These are phyloP conservation scores for Sinapis alba DNA, from an alignment of 441 rosid genomes.

Conservation along the genomic window DNA sequence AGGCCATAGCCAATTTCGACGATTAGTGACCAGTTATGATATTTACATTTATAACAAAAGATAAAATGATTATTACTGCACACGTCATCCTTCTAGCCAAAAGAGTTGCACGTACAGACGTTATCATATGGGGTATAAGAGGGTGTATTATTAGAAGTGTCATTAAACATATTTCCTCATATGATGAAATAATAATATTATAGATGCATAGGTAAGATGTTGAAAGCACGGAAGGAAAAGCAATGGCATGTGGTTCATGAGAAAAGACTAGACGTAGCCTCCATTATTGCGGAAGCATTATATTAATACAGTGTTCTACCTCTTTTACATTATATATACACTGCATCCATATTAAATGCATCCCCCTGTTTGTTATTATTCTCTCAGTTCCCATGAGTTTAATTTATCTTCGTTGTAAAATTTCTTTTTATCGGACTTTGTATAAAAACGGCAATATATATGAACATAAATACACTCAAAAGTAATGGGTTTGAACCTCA, in stretches of 20 bases:
- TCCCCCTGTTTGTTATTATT: conserved; percentile 13
- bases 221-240: conserved; percentile 40
- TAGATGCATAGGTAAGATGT: conserved; percentile 38
- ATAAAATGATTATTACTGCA: neutral
- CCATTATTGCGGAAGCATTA: conserved; percentile 37
- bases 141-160: conserved; percentile 6
- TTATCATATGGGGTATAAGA: conserved; percentile 25
- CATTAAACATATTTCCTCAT: conserved; percentile 14
- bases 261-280: conserved; percentile 43
- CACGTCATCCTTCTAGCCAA: neutral
- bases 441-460: conserved; percentile 13
- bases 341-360: conserved; percentile 31
- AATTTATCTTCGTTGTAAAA: neutral
- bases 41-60: neutral
- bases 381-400: conserved; percentile 7
- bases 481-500: neutral
- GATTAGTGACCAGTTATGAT: neutral
- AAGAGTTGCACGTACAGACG: conserved; percentile 31
- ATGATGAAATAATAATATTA: conserved; percentile 9
- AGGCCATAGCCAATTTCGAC: neutral
- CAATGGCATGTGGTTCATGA: conserved; percentile 42
- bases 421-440: conserved; percentile 8
- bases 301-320: conserved; percentile 26
- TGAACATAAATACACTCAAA: neutral
- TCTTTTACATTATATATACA: conserved; percentile 26